These are phyloP conservation scores for Hygrocybe punicea DNA, from an alignment of 768 basidiomycete genomes.

Conservation along the genomic window DNA sequence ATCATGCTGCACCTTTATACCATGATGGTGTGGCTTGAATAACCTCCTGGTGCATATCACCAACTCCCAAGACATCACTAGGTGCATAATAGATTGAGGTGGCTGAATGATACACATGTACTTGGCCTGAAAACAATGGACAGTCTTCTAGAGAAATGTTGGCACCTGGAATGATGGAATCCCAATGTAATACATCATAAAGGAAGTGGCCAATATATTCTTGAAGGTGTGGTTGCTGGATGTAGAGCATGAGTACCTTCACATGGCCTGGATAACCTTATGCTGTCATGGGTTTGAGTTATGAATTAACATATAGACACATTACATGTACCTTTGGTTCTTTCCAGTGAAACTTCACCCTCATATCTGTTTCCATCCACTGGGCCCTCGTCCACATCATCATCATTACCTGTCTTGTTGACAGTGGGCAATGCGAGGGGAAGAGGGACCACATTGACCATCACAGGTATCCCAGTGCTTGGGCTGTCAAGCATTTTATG, in stretches of 20 bases:
- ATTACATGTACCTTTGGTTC: no score
- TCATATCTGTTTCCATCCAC: no score
- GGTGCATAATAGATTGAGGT: not conserved
- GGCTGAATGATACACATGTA: not conserved
- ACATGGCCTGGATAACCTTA: not conserved
- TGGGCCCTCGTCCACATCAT: no score
- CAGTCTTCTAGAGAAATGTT: not conserved
- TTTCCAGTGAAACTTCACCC: no score
- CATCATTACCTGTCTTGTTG: not conserved
- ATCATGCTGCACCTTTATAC: conserved; percentile 13
- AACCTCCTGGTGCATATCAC: conserved; percentile 19
- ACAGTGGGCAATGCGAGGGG: not conserved
- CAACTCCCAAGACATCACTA: not conserved
- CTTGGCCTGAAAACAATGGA: conserved; percentile 1
- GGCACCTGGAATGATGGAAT: not conserved
- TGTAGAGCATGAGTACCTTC: not conserved
- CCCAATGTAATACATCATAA: conserved; percentile 11
- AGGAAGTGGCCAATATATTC: conserved; percentile 24
- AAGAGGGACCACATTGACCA: not conserved
- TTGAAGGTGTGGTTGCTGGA: conserved; percentile 8
- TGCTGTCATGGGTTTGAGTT: no score
- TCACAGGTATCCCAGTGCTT: not conserved
- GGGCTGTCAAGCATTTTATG: conserved; percentile 14
- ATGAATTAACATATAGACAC: no score
- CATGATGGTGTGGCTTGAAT: conserved; percentile 28